Evolutionary conservation across 495 filamentous ascomycete genomes (phyloP).

Genomic region (Xylaria acuta): DNA sequence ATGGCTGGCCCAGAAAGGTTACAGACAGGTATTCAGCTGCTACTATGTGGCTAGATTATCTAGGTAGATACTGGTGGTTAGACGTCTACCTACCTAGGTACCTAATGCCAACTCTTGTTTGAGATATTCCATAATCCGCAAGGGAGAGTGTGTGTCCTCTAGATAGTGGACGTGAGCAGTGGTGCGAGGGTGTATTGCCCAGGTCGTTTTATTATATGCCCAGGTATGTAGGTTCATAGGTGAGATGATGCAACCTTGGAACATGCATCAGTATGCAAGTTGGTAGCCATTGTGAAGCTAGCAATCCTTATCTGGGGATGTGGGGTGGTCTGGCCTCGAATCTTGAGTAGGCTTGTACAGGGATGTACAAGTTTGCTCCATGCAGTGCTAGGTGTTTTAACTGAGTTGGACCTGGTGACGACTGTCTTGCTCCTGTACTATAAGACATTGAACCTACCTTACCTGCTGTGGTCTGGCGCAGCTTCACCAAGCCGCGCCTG

Average conservation of each 20-base stretch:
- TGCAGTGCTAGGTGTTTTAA: conserved; percentile 16
- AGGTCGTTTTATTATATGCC: too few relatives aligned
- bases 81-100: neutral
- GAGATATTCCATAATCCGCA: neutral
- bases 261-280: neutral
- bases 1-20: neutral
- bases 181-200: too few relatives aligned
- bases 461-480: conserved; percentile 2
- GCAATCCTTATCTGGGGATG: conserved; percentile 17
- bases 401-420: conserved; percentile 15
- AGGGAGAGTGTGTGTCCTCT: neutral
- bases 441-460: neutral
- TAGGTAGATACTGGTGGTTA: neutral
- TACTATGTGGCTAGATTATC: neutral
- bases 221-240: neutral
- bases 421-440: neutral
- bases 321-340: neutral
- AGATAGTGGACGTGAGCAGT: neutral
- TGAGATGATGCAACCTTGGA: conserved; percentile 9
- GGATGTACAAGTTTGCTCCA: conserved; percentile 15
- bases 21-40: neutral
- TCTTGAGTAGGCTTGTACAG: neutral
- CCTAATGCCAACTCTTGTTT: neutral
- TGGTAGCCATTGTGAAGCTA: neutral
- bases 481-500: conserved; percentile 14